phyloP scores from a whole-genome alignment of 2,329 filamentous ascomycete genomes.

The Pseudogymnoascus sp. region DNA sequence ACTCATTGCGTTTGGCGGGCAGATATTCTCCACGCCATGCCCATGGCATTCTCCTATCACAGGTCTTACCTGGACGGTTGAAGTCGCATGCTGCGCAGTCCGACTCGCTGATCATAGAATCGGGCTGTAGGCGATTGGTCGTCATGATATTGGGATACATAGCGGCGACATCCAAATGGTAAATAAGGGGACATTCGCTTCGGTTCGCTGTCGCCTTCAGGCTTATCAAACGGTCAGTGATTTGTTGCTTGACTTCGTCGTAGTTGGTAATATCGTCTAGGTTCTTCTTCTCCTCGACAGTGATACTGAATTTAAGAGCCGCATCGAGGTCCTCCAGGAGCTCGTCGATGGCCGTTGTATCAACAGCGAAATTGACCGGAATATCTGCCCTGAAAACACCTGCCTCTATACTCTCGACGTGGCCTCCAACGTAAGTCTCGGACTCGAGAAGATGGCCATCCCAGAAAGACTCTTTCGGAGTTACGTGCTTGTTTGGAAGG shows the following conservation, averaged over 20 bases:
- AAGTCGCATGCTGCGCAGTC: slow-evolving; percentile 98
- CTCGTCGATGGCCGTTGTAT: slow-evolving; percentile 81
- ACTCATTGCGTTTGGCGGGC: slow-evolving; percentile 91
- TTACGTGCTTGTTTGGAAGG: slow-evolving; percentile 89
- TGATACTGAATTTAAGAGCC: slow-evolving; percentile 79
- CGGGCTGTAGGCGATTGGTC: slow-evolving; percentile 90
- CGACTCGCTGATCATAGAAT: slow-evolving; percentile 97
- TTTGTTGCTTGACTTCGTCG: slow-evolving; percentile 76
- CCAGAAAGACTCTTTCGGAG: slow-evolving; percentile 88
- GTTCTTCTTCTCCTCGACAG: slow-evolving; percentile 74
- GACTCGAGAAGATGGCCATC: slow-evolving; percentile 93
- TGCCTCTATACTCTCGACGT: slow-evolving; percentile 98
- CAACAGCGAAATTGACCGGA: slow-evolving; percentile 86
- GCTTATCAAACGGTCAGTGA: slow-evolving; percentile 57
- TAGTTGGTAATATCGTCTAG: slow-evolving; percentile 74
- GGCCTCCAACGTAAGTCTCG: slow-evolving; percentile 95
- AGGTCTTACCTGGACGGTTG: slow-evolving; percentile 94
- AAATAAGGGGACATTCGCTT: slow-evolving; percentile 80
- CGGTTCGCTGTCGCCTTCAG: slow-evolving; percentile 79
- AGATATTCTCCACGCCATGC: slow-evolving; percentile 97
- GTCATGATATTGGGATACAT: slow-evolving; percentile 99
- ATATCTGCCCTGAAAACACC: slow-evolving; percentile 96
- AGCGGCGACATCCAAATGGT: slow-evolving; percentile 95
- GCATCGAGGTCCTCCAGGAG: slow-evolving; percentile 77
- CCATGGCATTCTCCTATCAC: slow-evolving; percentile 90